phyloP scores from a whole-genome alignment of 2,329 filamentous ascomycete genomes.

The Thelonectria blattea region DNA sequence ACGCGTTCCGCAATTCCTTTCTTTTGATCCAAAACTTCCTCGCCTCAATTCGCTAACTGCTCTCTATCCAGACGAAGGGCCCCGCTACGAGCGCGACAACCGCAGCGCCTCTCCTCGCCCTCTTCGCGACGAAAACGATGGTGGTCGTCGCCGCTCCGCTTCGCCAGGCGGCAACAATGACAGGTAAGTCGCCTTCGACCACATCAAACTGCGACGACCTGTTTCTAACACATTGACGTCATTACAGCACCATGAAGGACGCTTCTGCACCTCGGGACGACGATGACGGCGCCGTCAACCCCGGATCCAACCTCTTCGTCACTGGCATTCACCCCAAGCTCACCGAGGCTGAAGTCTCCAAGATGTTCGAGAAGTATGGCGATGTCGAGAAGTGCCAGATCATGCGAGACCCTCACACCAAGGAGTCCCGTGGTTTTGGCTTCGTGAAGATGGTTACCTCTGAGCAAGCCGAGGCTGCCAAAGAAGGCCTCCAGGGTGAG shows the following conservation, averaged over 20 bases:
- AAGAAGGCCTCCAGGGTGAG: conserved; percentile 94
- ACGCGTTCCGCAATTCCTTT: conserved; percentile 24
- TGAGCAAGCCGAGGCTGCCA: conserved; percentile 94
- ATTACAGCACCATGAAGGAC: conserved; percentile 56
- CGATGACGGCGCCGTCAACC: conserved; percentile 85
- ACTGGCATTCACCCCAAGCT: conserved; percentile 96
- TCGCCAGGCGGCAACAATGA: conserved; percentile 60
- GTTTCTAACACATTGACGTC: conserved; percentile 17
- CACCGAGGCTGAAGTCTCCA: conserved; percentile 86
- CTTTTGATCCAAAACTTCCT: neutral
- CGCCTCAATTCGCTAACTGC: conserved; percentile 16
- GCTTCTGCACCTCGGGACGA: conserved; percentile 60
- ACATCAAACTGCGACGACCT: neutral
- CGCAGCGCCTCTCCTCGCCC: conserved; percentile 70
- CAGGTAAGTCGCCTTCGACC: conserved; percentile 29
- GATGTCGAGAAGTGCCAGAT: conserved; percentile 99
- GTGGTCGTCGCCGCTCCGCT: conserved; percentile 65
- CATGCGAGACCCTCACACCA: conserved; percentile 98
- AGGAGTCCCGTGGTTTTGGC: conserved; percentile 97
- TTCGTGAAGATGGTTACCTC: conserved; percentile 99
- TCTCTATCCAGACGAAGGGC: conserved; percentile 59
- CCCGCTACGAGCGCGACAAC: conserved; percentile 71
- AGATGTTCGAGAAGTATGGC: conserved; percentile 98
- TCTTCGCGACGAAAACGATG: conserved; percentile 65
- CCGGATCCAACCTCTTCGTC: conserved; percentile 97